These are phyloP conservation scores for Hypomyces rosellus DNA, from an alignment of 2,329 filamentous ascomycete species.

Conservation along the genomic window DNA sequence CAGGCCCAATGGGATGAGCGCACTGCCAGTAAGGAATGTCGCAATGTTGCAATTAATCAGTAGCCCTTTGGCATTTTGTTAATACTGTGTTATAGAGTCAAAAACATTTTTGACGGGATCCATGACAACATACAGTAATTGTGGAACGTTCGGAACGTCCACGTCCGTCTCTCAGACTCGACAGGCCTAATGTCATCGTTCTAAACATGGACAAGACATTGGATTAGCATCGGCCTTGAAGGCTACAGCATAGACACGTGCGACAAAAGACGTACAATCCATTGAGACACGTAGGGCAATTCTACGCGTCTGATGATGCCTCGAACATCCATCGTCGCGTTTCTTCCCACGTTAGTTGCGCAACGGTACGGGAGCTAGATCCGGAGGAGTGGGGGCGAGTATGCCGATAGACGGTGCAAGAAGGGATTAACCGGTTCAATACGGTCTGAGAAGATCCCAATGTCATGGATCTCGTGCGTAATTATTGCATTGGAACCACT, in stretches of 20 bases:
- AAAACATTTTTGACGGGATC: background rate
- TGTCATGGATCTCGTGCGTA: too few species aligned
- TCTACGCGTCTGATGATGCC: slow-evolving; percentile 19
- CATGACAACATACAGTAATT: slow-evolving; percentile 32
- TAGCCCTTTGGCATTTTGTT: slow-evolving; percentile 28
- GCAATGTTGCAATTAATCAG: slow-evolving; percentile 40
- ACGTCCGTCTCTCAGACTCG: slow-evolving; percentile 35
- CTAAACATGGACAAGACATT: slow-evolving; percentile 14
- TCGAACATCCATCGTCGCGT: slow-evolving; percentile 18
- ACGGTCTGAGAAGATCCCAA: too few species aligned
- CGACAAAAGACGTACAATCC: slow-evolving; percentile 22
- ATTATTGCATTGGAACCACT: too few species aligned
- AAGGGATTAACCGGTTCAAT: too few species aligned
- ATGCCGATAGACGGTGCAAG: too few species aligned
- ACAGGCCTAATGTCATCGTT: slow-evolving; percentile 47
- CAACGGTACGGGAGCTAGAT: too few species aligned
- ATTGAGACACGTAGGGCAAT: slow-evolving; percentile 26
- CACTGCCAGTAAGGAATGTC: slow-evolving; percentile 34
- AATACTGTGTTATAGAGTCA: background rate
- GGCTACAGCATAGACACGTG: background rate
- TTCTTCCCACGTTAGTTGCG: too few species aligned
- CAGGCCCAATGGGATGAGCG: slow-evolving; percentile 34
- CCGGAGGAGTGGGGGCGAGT: too few species aligned
- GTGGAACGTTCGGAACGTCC: slow-evolving; percentile 36
- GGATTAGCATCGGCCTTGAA: background rate